Base-by-base conservation (phyloP, 495 filamentous ascomycete genomes). In the Polyplosphaeria fusca region DNA sequence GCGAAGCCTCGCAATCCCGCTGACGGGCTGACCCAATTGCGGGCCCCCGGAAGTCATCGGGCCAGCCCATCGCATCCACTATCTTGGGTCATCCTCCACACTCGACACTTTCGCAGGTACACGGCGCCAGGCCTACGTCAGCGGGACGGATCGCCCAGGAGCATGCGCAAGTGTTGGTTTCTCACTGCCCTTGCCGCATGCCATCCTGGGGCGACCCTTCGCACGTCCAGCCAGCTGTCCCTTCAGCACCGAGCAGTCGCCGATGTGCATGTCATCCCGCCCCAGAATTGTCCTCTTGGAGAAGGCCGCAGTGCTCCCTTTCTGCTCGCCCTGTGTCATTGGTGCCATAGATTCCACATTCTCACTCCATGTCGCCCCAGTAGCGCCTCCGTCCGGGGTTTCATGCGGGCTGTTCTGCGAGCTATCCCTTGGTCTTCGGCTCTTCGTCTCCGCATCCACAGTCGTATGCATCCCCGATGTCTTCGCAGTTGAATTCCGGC, bases 381-480 rank as follows among this genome's bases (percentile, higher is more conserved):
- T 32, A 43, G 56, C 49, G 60, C 45, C 42, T 28, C 52, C 24
- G 27, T 40, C 47, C 59, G 20, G 43, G 56, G 56, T 23, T 28
- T 22, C 23, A 43, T 41, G 27, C 39, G 28, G 56, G 4, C n/a
- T 47, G 39, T 37, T 52, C 47, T 23, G 52, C 40, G n/a, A n/a
- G n/a, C 59, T 52, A 53, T 27, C 56, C 52, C 52, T 56, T 42
- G 38, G 32, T 42, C 55, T 77, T 70, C 52, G 65, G 70, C 26
- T 79, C 83, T 47, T 91, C 89, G 25, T 89, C 91, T 2, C 84
- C 87, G 69, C 93, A 98, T 12, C 93, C 93, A 64, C 93, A 98
- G 69, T 98, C 91, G 69, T 98, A 98, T 61, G 89, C 87, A 54
- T 94, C 89, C 2, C 89, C 90, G 53, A 98, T 86, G 11, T 89